phyloP scores from a whole-genome alignment of 306 rosid species.

The Astragalus membranaceus region DNA sequence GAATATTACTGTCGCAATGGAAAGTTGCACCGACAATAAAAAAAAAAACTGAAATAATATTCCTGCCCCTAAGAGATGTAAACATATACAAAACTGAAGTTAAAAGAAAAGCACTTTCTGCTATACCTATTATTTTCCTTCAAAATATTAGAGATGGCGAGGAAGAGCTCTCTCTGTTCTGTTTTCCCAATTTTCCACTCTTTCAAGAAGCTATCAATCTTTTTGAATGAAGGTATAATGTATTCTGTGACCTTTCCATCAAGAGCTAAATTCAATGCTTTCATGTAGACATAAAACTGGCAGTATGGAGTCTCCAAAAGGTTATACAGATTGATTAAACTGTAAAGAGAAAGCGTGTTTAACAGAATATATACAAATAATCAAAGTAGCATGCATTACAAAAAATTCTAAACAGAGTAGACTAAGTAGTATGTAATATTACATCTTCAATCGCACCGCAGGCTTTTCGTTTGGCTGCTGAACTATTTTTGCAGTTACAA shows the following conservation, averaged over 20 bases:
- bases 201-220: conserved; percentile 73
- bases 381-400: not conserved
- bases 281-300: conserved; percentile 71
- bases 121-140: conserved; percentile 73
- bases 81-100: not conserved
- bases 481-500: conserved; percentile 48
- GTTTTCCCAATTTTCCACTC: conserved; percentile 72
- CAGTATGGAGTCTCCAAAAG: conserved; percentile 64
- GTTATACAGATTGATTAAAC: conserved; percentile 83
- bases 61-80: not conserved
- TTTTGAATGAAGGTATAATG: conserved; percentile 59
- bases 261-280: conserved; percentile 52
- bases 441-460: conserved; percentile 74
- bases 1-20: not conserved
- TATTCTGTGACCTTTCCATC: conserved; percentile 69
- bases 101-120: not conserved
- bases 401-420: not conserved
- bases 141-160: conserved; percentile 61
- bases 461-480: conserved; percentile 73
- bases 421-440: conserved; percentile 9
- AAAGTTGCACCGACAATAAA: not conserved
- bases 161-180: conserved; percentile 70
- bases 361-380: not conserved
- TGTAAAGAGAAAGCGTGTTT: conserved; percentile 19
- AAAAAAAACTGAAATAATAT: not conserved